Evolutionary conservation across 1,139 yeast genomes (phyloP).

Genomic region (Pichia sp.): DNA sequence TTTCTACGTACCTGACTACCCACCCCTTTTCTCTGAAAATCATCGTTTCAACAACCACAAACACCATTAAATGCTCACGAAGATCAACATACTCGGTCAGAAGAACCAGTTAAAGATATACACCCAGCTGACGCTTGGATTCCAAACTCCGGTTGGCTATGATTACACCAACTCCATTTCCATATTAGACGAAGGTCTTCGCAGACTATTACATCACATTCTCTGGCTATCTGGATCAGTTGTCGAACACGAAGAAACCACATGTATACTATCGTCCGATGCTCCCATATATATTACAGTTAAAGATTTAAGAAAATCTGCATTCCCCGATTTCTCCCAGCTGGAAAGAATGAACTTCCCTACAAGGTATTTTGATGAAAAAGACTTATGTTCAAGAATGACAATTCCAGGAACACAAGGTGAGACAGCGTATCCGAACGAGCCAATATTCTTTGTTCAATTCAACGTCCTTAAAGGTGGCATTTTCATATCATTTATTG

Average conservation of each 20-base stretch:
- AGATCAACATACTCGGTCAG: conserved; percentile 1
- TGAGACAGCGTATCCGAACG: neutral
- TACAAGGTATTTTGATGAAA: neutral
- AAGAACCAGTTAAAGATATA: neutral
- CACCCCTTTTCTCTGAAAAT: no score
- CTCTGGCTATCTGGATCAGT: neutral
- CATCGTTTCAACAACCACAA: no score
- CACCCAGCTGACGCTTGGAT: neutral
- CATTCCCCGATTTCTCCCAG: neutral
- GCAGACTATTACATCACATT: neutral
- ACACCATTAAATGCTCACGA: neutral
- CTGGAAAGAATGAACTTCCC: neutral
- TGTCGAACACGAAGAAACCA: neutral
- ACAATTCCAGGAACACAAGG: conserved; percentile 1
- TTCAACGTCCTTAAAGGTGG: neutral
- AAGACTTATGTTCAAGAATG: neutral
- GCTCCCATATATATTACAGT: neutral
- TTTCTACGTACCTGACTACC: no score
- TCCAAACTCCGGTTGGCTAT: neutral
- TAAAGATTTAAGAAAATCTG: neutral
- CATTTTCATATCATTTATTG: neutral
- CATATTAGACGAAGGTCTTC: neutral
- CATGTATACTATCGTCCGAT: neutral
- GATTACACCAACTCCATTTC: neutral
- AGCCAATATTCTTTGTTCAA: neutral